Evolutionary conservation across 2,329 filamentous ascomycete genomes (phyloP), one percentile per base, ranked within the genome.

Genomic region (Trichoderma koningii): DNA sequence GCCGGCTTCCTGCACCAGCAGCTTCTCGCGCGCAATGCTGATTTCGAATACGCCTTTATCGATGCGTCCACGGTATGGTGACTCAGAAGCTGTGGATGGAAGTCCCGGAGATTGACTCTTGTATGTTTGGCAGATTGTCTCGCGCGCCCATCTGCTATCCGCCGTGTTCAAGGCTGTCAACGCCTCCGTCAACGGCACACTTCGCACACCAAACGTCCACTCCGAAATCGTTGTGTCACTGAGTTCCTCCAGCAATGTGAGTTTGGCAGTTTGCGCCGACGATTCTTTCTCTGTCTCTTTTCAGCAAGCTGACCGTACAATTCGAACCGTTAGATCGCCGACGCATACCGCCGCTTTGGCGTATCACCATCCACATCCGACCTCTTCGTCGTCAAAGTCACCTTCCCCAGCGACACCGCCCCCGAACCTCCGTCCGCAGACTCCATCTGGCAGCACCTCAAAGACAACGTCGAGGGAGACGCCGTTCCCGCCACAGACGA

Each of bases 31-130:
- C 90, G 91, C 60, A 97, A 98, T 74, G 73, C 86, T 12, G 88
- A 89, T 9, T 98, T 93, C 71, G 93, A 98, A 77, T 98, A 98
- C 81, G 93, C 93, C 41, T 90, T 99, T 70, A 85, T 99, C 53
- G 94, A 99, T 78, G 93, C 93, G 21, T 87, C 86, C 52, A 86
- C 91, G 75, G 89, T 93, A 82, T 67, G 83, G 78, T 28, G 56
- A 19, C 15, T n/a, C 21, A 10, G n/a, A 26, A 7, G 17, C n/a
- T 19, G 1, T 19, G 15, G 15, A 7, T 26, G 14, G 15, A 21
- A 7, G n/a, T 1, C 14, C 6, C 3, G 4, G 6, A 41, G 34
- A 10, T 10, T 60, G 15, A 51, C 44, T 51, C 7, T 38, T 56
- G 4, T 19, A 26, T 34, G 9, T n/a, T 19, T 60, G 21, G n/a